Evolutionary conservation across 805 yeast genomes (phyloP).

Genomic region (Cyberlindnera subsufficiens): DNA sequence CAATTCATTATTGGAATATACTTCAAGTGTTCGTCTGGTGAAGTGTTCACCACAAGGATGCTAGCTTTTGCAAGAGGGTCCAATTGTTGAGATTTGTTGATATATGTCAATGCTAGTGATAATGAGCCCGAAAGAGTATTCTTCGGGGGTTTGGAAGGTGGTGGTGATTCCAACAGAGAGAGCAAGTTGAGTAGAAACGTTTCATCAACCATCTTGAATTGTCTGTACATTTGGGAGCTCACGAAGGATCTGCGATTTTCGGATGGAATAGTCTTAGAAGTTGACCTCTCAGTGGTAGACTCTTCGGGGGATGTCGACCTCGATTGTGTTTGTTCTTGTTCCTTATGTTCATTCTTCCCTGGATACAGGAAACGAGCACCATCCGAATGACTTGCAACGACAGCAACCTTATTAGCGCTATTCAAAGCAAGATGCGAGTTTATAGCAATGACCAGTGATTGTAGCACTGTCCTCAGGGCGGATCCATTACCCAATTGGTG

Average conservation of each 20-base stretch:
- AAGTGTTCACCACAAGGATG: slow-evolving; percentile 54
- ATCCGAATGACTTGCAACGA: slow-evolving; percentile 66
- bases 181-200: slow-evolving; percentile 57
- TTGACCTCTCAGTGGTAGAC: slow-evolving; percentile 4
- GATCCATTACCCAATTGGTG: slow-evolving; percentile 28
- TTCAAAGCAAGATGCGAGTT: slow-evolving; percentile 87
- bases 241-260: slow-evolving; percentile 25
- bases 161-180: slow-evolving; percentile 23
- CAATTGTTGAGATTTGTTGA: slow-evolving; percentile 47
- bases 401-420: slow-evolving; percentile 77
- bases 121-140: slow-evolving; percentile 71
- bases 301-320: slow-evolving; percentile 1
- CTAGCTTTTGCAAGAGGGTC: slow-evolving; percentile 55
- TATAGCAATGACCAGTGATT: slow-evolving; percentile 65
- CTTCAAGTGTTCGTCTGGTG: slow-evolving; percentile 70
- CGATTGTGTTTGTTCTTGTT: background rate
- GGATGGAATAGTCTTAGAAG: slow-evolving; percentile 12
- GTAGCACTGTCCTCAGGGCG: slow-evolving; percentile 35
- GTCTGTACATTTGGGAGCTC: slow-evolving; percentile 72
- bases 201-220: slow-evolving; percentile 75
- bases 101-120: slow-evolving; percentile 74
- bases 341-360: background rate
- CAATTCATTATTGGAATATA: slow-evolving; percentile 94
- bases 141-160: slow-evolving; percentile 30
- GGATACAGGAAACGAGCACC: slow-evolving; percentile 76